Base-by-base conservation (phyloP, 2,329 filamentous ascomycete genomes). In the Fusarium burgessii region DNA sequence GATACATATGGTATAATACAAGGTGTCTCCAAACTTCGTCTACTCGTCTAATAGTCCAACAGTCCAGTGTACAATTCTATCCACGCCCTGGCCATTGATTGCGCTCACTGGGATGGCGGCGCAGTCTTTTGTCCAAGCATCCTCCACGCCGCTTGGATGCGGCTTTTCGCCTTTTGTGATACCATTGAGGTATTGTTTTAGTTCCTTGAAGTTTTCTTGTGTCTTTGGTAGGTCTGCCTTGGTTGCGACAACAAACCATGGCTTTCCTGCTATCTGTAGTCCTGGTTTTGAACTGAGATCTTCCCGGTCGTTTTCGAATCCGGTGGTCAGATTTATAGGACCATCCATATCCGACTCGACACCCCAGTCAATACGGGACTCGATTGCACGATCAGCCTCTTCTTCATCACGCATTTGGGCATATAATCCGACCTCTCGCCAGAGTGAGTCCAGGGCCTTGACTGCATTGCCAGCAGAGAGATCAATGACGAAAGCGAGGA, bases 211-310 rank as follows among this genome's bases (percentile, higher is more conserved):
- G 78, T 96, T 97, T 27, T 90, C 87, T 79, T 94, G 88, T 4
- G 96, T 97, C 6, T 87, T 88, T 6, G 91, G 89, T 58, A 97
- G 79, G 79, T 98, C 95, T 2, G 93, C 95, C 82, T 98, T 98
- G 23, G 95, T 98, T 2, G 93, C 95, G 45, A 98, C 90, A 8
- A 98, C 95, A 76, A 97, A 96, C 96, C 96, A 99, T 2, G 96
- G 95, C 83, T 99, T 99, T 36, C 89, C 89, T n/a, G 93, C 92
- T 72, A 98, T 97, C 42, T 92, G 89, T n/a, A 93, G 78, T n/a
- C 80, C 85, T 6, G 80, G 78, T 5, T 62, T 58, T 20, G 62
- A 64, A 3, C 58, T 47, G 11, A 73, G 63, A 8, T 60, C 33
- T 17, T 64, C 52, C 9, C 67, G 45, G 4, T 51, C 62, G 5